Percentiles rank a stretch among this genome's conserved stretches.
Conservation (phyloP, 495 filamentous ascomycete species). For the Entonaema liquescens region DNA sequence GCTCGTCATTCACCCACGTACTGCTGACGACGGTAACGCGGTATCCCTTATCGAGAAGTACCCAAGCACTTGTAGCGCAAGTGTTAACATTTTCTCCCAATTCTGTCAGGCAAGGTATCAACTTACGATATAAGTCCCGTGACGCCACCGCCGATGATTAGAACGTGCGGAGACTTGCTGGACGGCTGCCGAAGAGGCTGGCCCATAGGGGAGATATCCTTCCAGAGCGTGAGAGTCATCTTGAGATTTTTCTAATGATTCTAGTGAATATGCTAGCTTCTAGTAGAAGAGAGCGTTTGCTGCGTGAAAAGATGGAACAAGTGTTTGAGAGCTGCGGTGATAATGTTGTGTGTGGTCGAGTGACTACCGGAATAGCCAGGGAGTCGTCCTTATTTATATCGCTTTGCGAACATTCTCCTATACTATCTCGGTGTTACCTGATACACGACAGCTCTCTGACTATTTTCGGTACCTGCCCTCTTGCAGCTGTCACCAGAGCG, state of each 20-base stretch:
- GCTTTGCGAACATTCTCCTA: neutral
- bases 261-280: neutral
- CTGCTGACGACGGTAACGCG: constrained; percentile 58
- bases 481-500: too few relatives aligned
- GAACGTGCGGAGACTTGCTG: constrained; percentile 46
- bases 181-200: constrained; percentile 40
- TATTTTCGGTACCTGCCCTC: constrained; percentile 6
- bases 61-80: constrained; percentile 48
- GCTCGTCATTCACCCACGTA: constrained; percentile 52
- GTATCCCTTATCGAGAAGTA: constrained; percentile 59
- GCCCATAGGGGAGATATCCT: constrained; percentile 44
- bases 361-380: neutral
- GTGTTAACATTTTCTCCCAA: constrained; percentile 23
- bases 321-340: neutral
- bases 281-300: constrained; percentile 3
- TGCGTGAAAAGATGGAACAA: neutral
- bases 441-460: neutral
- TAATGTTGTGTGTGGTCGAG: neutral
- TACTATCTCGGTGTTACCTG: neutral
- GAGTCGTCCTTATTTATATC: neutral
- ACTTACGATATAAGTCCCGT: constrained; percentile 53
- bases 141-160: constrained; percentile 60
- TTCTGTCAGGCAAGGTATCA: neutral
- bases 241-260: constrained; percentile 15
- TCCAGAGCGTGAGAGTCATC: constrained; percentile 46